Evolutionary conservation across 495 filamentous ascomycete genomes (phyloP), one percentile per base, ranked within the genome.

Genomic region (Lentithecium fluviatile): DNA sequence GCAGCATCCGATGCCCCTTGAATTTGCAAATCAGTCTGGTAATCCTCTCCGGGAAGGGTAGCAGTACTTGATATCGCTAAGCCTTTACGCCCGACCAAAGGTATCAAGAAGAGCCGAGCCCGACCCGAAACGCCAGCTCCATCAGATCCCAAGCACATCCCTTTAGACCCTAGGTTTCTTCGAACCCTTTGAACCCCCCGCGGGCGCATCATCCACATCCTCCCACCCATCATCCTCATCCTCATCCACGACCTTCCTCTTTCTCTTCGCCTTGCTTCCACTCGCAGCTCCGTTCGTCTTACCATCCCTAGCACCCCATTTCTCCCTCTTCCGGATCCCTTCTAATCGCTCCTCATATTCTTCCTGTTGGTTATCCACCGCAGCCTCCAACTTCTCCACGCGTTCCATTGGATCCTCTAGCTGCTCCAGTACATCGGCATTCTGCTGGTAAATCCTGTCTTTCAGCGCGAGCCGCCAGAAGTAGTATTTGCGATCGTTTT

Each of bases 391-490:
- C 74, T 90, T 93, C 65, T 90, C 80, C 11, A 91, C 82, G 21
- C 91, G 83, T 56, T 96, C 93, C 5, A 71, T 71, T 24, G 82
- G 21, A 49, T 66, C 72, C 64, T 95, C 90, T 38, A 97, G 64
- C 77, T 97, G 90, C 19, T 82, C 83, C 11, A 99, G 80, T 47
- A 82, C 72, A 65, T 95, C 87, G 48, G 80, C 78, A 68, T 92
- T 93, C 52, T 88, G 88, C 56, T 85, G 84, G 70, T 86, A 92
- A 13, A 97, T 74, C 37, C 93, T 78, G 73, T 89, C 83, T 74
- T 96, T 96, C 29, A 87, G 82, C 20, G 91, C 79, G 69, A 95
- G 76, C 56, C 86, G 80, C 92, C 92, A 97, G 69, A 92, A 86
- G 65, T 82, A 84, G 70, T 89, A 95, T 17, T 79, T 74, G 8